phyloP scores from a whole-genome alignment of 768 basidiomycete species.

The Pleurotus tuber-regium region DNA sequence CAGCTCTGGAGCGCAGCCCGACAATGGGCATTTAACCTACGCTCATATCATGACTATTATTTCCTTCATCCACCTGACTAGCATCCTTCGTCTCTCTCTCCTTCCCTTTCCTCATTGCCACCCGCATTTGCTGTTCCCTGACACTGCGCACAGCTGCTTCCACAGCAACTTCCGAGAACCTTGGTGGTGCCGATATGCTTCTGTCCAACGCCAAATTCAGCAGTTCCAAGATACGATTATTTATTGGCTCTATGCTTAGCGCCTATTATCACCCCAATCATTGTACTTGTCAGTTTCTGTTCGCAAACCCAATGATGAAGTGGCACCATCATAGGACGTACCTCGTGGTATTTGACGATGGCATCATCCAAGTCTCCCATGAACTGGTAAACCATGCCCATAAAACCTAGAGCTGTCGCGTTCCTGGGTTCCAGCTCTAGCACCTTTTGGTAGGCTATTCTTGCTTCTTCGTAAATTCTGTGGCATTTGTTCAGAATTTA shows the following conservation, averaged over 20 bases:
- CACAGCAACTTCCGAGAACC: background rate
- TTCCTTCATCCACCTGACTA: background rate
- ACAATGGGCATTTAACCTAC: background rate
- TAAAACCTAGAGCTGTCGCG: slow-evolving; percentile 76
- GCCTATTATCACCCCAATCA: slow-evolving; percentile 52
- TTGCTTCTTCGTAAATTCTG: slow-evolving; percentile 63
- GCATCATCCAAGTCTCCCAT: slow-evolving; percentile 72
- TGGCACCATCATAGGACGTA: slow-evolving; percentile 29
- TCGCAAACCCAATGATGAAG: too few species aligned
- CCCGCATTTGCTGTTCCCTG: background rate
- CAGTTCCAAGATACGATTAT: slow-evolving; percentile 76
- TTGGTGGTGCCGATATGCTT: slow-evolving; percentile 12
- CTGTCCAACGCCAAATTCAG: slow-evolving; percentile 77
- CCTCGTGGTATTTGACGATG: slow-evolving; percentile 92
- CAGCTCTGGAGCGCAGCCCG: too few species aligned
- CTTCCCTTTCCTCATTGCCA: background rate
- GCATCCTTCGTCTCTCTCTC: background rate
- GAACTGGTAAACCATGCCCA: slow-evolving; percentile 87
- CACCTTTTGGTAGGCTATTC: slow-evolving; percentile 71
- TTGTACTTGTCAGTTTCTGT: background rate
- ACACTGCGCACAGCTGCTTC: background rate
- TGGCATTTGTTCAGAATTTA: slow-evolving; percentile 4
- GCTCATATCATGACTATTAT: slow-evolving; percentile 8
- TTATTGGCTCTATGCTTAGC: slow-evolving; percentile 79
- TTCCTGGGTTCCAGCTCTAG: slow-evolving; percentile 86